These are phyloP conservation scores for Gamarada debralockiae DNA, from an alignment of 495 filamentous ascomycete species.

Conservation along the genomic window DNA sequence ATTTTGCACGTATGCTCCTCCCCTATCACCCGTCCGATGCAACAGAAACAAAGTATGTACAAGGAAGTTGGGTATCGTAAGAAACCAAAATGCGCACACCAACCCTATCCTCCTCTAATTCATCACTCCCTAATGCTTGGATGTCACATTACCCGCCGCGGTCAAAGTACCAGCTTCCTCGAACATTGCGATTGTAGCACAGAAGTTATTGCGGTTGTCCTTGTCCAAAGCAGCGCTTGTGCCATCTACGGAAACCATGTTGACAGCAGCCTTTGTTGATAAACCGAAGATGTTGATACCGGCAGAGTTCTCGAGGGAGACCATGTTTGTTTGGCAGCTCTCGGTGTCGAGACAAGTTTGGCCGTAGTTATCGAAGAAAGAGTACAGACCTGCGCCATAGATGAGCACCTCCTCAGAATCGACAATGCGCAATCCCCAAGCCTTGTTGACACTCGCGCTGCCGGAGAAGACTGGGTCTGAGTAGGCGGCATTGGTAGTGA, in stretches of 20 bases:
- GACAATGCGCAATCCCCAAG: constrained; percentile 80
- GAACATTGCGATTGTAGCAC: constrained; percentile 69
- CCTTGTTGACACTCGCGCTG: constrained; percentile 62
- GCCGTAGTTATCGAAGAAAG: constrained; percentile 82
- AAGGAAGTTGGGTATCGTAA: constrained; percentile 18
- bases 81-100: not conserved
- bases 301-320: constrained; percentile 69
- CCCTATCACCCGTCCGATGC: not conserved
- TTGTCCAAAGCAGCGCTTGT: constrained; percentile 50
- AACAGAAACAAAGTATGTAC: constrained; percentile 15
- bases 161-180: constrained; percentile 19
- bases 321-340: constrained; percentile 83
- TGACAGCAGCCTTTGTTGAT: constrained; percentile 81
- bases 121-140: not conserved
- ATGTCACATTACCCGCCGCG: too few species aligned
- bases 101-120: not conserved
- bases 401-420: constrained; percentile 63
- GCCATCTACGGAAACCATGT: constrained; percentile 72
- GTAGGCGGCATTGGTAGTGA: constrained; percentile 56
- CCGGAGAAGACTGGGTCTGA: constrained; percentile 72
- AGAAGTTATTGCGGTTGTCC: constrained; percentile 70
- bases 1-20: not conserved
- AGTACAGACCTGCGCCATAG: constrained; percentile 79
- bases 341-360: constrained; percentile 72
- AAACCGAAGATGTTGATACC: constrained; percentile 72